Base-by-base conservation (phyloP, 805 yeast genomes). In the Cyberlindnera japonica region DNA sequence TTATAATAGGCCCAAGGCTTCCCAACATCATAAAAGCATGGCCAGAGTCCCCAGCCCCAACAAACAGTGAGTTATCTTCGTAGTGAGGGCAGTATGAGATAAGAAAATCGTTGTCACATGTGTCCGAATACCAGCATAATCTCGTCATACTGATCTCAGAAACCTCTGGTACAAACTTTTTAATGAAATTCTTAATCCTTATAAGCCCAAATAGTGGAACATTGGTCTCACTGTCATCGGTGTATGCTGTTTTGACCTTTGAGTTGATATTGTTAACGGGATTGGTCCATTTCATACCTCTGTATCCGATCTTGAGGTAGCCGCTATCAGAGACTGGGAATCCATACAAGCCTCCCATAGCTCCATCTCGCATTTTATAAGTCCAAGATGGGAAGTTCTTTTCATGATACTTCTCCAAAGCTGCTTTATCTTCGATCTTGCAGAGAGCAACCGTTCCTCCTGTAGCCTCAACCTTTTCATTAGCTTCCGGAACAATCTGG, bases 11-110 rank as follows among this genome's bases (percentile, higher is more conserved):
- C 17, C 71, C 70, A 14, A 65, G 47, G 20, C 55, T 55, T 3
- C 67, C 68, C 22, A 64, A 48, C 51, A 65, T 59, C 55, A 62
- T 64, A 40, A 63, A 67, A 5, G 59, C 65, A 48, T 66, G 71
- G 0, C 69, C 69, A 14, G 67, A 60, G 41, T 65, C 71, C 30
- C 71, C 71, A 22, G 64, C 57, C 18, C 63, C 63, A 3, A 63
- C 63, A 32, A 55, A 57, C 8, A 64, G 48, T 14, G 61, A 58
- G n/a, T 51, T 33, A 9, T 57, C 53, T 9, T 41, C 44, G 25
- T 50, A 54, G 19, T 56, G 37, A 1, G 71, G 71, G 31, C 57
- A 55, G 35, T 53, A 57, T 21, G 63, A 64, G 28, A 67, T 60
- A 17, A 67, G 40, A 36, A 60, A 64, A 35, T 66, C 63, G 26